Percentiles rank a stretch among this genome's conserved stretches.
Evolutionary conservation across 2,329 filamentous ascomycete species (phyloP).

Genomic region (Pochonia chlamydosporia): DNA sequence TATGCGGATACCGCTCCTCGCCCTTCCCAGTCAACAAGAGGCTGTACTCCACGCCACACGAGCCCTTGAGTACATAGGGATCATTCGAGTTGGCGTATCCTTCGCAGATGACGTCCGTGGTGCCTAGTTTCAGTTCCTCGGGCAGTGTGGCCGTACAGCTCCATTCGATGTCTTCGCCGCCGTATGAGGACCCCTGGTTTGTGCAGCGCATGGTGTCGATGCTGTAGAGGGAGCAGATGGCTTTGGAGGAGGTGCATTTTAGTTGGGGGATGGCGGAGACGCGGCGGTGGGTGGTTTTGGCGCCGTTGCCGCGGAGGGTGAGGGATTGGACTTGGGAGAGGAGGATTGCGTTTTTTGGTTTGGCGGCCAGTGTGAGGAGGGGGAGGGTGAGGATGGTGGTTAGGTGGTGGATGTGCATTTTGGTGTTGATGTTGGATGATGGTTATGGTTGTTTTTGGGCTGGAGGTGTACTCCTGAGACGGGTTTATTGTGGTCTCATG

Average conservation of each 20-base stretch:
- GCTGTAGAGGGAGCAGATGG: constrained; percentile 62
- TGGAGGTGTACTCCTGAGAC: neutral
- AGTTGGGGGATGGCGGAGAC: constrained; percentile 73
- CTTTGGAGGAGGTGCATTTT: constrained; percentile 62
- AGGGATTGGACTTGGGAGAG: constrained; percentile 65
- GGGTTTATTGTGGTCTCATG: neutral
- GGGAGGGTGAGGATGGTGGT: constrained; percentile 18
- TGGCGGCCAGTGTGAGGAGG: constrained; percentile 18
- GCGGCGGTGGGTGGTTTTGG: constrained; percentile 69
- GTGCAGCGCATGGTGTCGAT: constrained; percentile 84
- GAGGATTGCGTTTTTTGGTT: constrained; percentile 47
- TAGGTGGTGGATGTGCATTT: constrained; percentile 22
- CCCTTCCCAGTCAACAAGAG: constrained; percentile 73
- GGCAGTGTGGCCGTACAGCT: constrained; percentile 66
- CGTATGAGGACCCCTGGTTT: constrained; percentile 78
- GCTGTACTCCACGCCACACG: constrained; percentile 87
- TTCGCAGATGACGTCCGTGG: constrained; percentile 88
- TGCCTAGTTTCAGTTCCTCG: constrained; percentile 63
- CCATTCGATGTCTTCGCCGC: constrained; percentile 80
- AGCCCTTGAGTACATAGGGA: constrained; percentile 81
- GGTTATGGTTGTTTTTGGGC: neutral
- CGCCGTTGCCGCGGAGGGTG: constrained; percentile 61
- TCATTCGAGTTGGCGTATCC: constrained; percentile 75
- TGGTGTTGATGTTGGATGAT: neutral
- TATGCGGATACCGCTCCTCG: constrained; percentile 60